Base-by-base conservation (phyloP, 169 alveolate genomes). In the Prorocentrum cordatum region DNA sequence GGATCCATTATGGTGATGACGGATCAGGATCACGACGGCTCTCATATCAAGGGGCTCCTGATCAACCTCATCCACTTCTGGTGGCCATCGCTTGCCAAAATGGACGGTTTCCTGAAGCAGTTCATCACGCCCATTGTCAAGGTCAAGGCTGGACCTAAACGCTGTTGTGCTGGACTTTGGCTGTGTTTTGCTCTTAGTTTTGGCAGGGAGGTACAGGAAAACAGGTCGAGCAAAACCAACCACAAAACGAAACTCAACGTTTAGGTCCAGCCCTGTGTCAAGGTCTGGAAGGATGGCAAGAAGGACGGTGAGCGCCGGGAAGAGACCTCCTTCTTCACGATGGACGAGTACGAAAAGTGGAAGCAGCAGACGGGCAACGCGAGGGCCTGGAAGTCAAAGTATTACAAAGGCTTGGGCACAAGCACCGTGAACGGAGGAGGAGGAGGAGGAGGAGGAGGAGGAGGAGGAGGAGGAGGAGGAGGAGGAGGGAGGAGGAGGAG, bases 321-420 rank as follows among this genome's bases (percentile, higher is more conserved):
- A 71, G 97, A 93, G 42, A 83, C 93, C 64, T 94, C 99, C 14
- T 98, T 98, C 94, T 98, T 96, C 92, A 98, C 99, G 18, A 93
- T 97, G 3, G 97, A 96, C 59, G 99, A 98, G 92, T 98, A 97
- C 93, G 98, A 98, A 79, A 93, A 93, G 92, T n/a, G n/a, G n/a
- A n/a, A n/a, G n/a, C n/a, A n/a, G n/a, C n/a, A n/a, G n/a, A n/a
- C n/a, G n/a, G n/a, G n/a, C n/a, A n/a, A n/a, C n/a, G n/a, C n/a
- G n/a, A n/a, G n/a, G n/a, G n/a, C n/a, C n/a, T n/a, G n/a, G n/a
- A n/a, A n/a, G n/a, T 26, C 39, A 2, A 72, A 59, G 94, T 98
- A 98, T 94, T 98, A 98, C 98, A 98, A 98, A 72, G 84, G 99
- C 67, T 94, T 98, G 91, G 99, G 99, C 38, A 98, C 99, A 7